These are phyloP conservation scores for Dictyostelium firmibasis DNA, from an alignment of 78 protist genomes.

Conservation along the genomic window DNA sequence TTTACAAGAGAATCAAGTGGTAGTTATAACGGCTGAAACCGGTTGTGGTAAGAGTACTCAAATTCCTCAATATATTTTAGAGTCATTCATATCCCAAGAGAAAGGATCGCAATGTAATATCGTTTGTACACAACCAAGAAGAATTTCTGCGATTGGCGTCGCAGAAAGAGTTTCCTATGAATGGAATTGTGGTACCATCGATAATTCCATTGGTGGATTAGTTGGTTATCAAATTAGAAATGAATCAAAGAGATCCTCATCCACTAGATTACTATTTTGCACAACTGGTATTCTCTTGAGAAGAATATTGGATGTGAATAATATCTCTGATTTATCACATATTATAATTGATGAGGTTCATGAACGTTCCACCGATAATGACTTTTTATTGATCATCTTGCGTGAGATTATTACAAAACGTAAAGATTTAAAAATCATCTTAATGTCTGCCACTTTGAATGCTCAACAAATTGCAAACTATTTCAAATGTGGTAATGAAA, in stretches of 20 bases:
- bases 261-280: conserved; percentile 89
- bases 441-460: conserved; percentile 94
- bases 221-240: conserved; percentile 92
- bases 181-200: conserved; percentile 68
- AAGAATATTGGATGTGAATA: conserved; percentile 18
- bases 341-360: conserved; percentile 86
- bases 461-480: conserved; percentile 85
- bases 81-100: background rate
- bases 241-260: background rate
- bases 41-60: conserved; percentile 98
- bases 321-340: conserved; percentile 50
- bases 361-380: conserved; percentile 77
- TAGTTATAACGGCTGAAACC: conserved; percentile 81
- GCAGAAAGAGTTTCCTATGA: conserved; percentile 94
- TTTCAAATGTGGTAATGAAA: conserved; percentile 47
- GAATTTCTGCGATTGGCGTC: conserved; percentile 92
- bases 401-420: conserved; percentile 20
- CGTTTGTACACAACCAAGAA: conserved; percentile 95
- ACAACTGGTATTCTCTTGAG: conserved; percentile 86
- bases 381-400: conserved; percentile 70
- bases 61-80: conserved; percentile 92
- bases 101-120: conserved; percentile 72
- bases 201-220: conserved; percentile 35
- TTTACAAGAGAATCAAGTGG: conserved; percentile 12
- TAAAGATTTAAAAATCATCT: conserved; percentile 72